Evolutionary conservation across 805 yeast species (phyloP).

Genomic region (Spathaspora sp.): DNA sequence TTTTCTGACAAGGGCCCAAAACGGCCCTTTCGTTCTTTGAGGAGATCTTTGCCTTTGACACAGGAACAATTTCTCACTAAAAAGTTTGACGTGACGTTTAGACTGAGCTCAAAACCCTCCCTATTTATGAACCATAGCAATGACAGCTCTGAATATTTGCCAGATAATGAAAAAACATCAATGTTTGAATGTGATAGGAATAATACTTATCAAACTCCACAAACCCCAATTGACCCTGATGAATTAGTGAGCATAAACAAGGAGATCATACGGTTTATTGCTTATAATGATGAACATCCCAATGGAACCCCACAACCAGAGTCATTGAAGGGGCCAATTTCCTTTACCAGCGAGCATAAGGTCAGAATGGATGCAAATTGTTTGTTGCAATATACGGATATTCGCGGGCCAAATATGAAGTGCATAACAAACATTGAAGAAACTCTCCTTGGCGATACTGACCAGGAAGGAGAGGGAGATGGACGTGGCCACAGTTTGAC

Average conservation of each 20-base stretch:
- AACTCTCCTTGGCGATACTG: background rate
- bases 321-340: background rate
- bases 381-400: background rate
- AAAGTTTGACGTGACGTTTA: background rate
- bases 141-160: background rate
- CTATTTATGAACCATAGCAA: background rate
- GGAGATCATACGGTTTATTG: background rate
- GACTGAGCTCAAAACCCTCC: background rate
- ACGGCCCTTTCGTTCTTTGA: background rate
- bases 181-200: background rate
- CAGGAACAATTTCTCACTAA: background rate
- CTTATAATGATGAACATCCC: background rate
- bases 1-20: background rate
- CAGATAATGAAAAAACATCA: background rate
- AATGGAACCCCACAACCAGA: background rate
- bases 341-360: background rate
- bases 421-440: background rate
- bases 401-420: background rate
- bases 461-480: background rate
- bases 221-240: background rate
- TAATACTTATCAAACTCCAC: background rate
- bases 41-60: background rate
- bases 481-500: background rate
- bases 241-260: background rate
- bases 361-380: background rate